phyloP scores from a whole-genome alignment of 805 yeast genomes.

The Teunomyces gatunensis region DNA sequence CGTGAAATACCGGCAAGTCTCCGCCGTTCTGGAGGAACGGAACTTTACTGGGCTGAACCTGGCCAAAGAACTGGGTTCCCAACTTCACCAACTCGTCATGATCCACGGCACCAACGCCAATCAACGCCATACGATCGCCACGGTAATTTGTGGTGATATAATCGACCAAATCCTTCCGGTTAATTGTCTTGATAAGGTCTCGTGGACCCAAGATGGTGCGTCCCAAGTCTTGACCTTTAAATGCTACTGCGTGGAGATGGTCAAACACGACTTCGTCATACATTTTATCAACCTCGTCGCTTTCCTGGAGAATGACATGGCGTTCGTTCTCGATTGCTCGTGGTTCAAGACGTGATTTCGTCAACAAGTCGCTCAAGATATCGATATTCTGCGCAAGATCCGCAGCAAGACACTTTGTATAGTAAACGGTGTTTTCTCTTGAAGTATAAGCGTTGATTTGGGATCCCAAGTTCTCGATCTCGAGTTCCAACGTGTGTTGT shows the following conservation, averaged over 20 bases:
- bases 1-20: slow-evolving; percentile 75
- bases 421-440: slow-evolving; percentile 95
- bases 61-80: slow-evolving; percentile 77
- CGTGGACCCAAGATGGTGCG: slow-evolving; percentile 96
- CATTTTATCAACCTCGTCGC: slow-evolving; percentile 98
- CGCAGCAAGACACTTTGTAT: slow-evolving; percentile 78
- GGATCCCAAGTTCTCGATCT: slow-evolving; percentile 94
- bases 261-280: slow-evolving; percentile 98
- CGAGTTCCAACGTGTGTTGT: slow-evolving; percentile 82
- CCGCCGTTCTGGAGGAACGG: slow-evolving; percentile 74
- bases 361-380: slow-evolving; percentile 84
- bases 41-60: slow-evolving; percentile 54
- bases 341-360: slow-evolving; percentile 77
- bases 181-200: slow-evolving; percentile 77
- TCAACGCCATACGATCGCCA: slow-evolving; percentile 97
- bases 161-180: slow-evolving; percentile 68
- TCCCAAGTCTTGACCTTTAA: slow-evolving; percentile 88
- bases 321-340: slow-evolving; percentile 92
- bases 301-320: slow-evolving; percentile 92
- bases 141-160: slow-evolving; percentile 86
- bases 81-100: slow-evolving; percentile 77
- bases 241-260: slow-evolving; percentile 90
- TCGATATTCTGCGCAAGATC: slow-evolving; percentile 87
- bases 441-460: slow-evolving; percentile 98
- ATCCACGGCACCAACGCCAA: slow-evolving; percentile 91